Conservation (phyloP, 805 yeast species). For the Ogataea kodamae region DNA sequence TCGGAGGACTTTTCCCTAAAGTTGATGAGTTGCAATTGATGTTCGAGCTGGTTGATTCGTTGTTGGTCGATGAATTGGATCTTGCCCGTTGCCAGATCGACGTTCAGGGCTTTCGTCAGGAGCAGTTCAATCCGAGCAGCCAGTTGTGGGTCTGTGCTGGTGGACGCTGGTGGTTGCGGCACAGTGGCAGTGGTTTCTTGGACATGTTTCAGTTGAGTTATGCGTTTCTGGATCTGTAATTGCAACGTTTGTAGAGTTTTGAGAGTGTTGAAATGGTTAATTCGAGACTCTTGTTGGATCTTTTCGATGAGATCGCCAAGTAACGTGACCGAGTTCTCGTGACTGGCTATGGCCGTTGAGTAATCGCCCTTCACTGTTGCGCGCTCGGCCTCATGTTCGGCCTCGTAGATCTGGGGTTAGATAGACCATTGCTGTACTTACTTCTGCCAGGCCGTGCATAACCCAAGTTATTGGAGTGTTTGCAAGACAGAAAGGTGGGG, state of each 20-base stretch:
- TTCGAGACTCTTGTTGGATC: slow-evolving; percentile 9
- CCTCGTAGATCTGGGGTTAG: slow-evolving; percentile 41
- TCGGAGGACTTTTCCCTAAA: slow-evolving; percentile 26
- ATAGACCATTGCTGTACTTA: slow-evolving; percentile 16
- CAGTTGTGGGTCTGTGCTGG: slow-evolving; percentile 4
- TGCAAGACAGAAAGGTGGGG: slow-evolving; percentile 3
- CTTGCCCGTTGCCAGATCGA: slow-evolving; percentile 23
- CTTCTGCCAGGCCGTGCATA: slow-evolving; percentile 29
- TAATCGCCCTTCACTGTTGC: slow-evolving; percentile 42
- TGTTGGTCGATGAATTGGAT: slow-evolving; percentile 26
- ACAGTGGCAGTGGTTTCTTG: slow-evolving; percentile 13
- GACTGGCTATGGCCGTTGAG: slow-evolving; percentile 38
- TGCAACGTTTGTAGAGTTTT: slow-evolving; percentile 21
- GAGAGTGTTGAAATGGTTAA: slow-evolving; percentile 23
- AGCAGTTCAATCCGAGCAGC: slow-evolving; percentile 19
- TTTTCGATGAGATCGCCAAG: slow-evolving; percentile 27
- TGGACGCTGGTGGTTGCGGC: not conserved
- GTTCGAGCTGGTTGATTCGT: slow-evolving; percentile 29
- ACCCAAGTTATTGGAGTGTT: too few species aligned
- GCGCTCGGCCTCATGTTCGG: slow-evolving; percentile 52
- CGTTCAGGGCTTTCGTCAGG: slow-evolving; percentile 25
- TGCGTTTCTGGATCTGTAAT: slow-evolving; percentile 24
- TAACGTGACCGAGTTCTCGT: slow-evolving; percentile 35
- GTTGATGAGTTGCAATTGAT: slow-evolving; percentile 29
- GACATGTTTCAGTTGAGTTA: slow-evolving; percentile 21